Evolutionary conservation across 768 basidiomycete genomes (phyloP).

Genomic region (Hericium coralloides): DNA sequence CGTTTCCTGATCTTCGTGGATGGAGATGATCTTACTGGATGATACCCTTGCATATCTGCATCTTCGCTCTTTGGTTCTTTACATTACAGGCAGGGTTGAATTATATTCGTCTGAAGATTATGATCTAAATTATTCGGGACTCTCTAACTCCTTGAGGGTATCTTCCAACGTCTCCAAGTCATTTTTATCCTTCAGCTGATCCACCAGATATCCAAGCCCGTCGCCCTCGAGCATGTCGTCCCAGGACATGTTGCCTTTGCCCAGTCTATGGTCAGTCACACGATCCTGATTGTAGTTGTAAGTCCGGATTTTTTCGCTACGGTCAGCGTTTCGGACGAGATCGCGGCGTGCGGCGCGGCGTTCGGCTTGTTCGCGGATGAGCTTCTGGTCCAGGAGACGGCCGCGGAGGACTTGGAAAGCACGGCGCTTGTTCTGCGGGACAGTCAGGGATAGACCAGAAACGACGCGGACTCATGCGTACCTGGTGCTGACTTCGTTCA

Average conservation of each 20-base stretch:
- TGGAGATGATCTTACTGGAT: background rate
- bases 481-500: slow-evolving; percentile 92
- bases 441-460: background rate
- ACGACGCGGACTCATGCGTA: slow-evolving; percentile 22
- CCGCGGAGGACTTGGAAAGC: slow-evolving; percentile 88
- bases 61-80: background rate
- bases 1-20: background rate
- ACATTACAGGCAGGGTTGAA: background rate
- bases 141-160: background rate
- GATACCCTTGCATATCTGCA: background rate
- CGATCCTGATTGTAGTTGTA: slow-evolving; percentile 59
- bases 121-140: background rate
- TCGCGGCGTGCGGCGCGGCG: slow-evolving; percentile 60
- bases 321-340: slow-evolving; percentile 74
- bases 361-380: slow-evolving; percentile 59
- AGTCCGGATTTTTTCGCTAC: slow-evolving; percentile 93
- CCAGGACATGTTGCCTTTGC: slow-evolving; percentile 14
- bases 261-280: slow-evolving; percentile 13
- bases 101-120: background rate
- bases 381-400: slow-evolving; percentile 74
- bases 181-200: slow-evolving; percentile 8
- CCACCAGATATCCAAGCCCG: slow-evolving; percentile 3
- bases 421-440: slow-evolving; percentile 71
- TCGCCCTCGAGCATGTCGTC: slow-evolving; percentile 13
- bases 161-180: background rate